A percentile compares a stretch with the other conserved stretches of the same genome.
These are phyloP conservation scores for Volvox africanus DNA, from an alignment of 139 green algal genomes.

Conservation along the genomic window DNA sequence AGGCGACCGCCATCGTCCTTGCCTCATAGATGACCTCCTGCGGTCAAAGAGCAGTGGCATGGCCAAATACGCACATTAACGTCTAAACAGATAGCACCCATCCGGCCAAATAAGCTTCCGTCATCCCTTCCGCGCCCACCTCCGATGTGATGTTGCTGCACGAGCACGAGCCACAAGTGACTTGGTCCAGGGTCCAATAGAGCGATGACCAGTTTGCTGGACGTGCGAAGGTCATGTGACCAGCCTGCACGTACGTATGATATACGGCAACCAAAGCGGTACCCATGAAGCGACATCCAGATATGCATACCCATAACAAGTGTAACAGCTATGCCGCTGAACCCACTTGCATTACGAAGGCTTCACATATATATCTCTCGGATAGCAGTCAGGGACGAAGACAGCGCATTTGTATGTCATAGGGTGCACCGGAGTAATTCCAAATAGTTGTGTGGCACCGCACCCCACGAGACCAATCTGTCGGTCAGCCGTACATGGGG, in stretches of 20 bases:
- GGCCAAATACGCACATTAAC: background rate
- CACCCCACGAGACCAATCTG: background rate
- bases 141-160: background rate
- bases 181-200: too few species aligned
- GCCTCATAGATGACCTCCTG: background rate
- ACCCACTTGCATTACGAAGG: too few species aligned
- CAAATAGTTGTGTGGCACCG: background rate
- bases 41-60: background rate
- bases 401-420: background rate
- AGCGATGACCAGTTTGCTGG: background rate
- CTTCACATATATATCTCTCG: too few species aligned
- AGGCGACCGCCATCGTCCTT: background rate
- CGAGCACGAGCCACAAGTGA: too few species aligned
- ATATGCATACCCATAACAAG: too few species aligned
- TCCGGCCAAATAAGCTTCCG: background rate
- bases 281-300: too few species aligned
- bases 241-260: background rate
- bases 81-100: background rate
- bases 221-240: background rate
- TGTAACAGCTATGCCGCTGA: too few species aligned
- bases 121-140: background rate
- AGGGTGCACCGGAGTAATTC: background rate
- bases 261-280: too few species aligned
- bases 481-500: background rate
- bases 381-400: background rate